Conservation (phyloP, 2,329 filamentous ascomycete genomes). For the Stemphylium vesicarium region DNA sequence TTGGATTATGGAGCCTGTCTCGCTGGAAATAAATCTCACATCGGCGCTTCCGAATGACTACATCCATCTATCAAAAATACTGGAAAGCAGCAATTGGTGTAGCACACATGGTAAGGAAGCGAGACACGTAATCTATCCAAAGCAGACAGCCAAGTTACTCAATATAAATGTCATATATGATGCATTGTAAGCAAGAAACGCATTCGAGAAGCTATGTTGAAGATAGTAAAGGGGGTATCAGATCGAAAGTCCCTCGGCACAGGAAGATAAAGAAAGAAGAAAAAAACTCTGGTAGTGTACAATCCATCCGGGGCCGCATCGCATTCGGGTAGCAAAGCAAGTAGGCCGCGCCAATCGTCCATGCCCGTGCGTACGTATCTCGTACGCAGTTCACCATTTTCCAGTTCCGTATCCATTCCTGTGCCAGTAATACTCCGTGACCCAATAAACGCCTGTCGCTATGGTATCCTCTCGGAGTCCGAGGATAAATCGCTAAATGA, state of each 20-base stretch:
- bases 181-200: slow-evolving; percentile 11
- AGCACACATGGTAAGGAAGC: background rate
- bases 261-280: slow-evolving; percentile 8
- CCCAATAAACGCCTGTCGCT: slow-evolving; percentile 25
- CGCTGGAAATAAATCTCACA: background rate
- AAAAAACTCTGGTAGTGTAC: slow-evolving; percentile 11
- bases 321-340: slow-evolving; percentile 4
- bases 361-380: slow-evolving; percentile 3
- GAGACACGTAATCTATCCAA: background rate
- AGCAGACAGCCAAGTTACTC: background rate
- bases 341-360: background rate
- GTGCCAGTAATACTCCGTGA: slow-evolving; percentile 14
- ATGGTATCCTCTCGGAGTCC: slow-evolving; percentile 8
- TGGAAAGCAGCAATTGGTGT: background rate
- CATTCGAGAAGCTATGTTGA: slow-evolving; percentile 14
- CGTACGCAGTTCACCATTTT: background rate
- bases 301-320: slow-evolving; percentile 13
- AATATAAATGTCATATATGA: slow-evolving; percentile 2
- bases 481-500: slow-evolving; percentile 7
- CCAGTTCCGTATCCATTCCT: slow-evolving; percentile 16
- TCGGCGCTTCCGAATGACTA: background rate
- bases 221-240: slow-evolving; percentile 38
- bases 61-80: background rate
- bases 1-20: background rate
- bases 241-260: slow-evolving; percentile 29